Base-by-base conservation (phyloP, 192 early-diverging fungal species). In the Globomyces pollinis-pini region DNA sequence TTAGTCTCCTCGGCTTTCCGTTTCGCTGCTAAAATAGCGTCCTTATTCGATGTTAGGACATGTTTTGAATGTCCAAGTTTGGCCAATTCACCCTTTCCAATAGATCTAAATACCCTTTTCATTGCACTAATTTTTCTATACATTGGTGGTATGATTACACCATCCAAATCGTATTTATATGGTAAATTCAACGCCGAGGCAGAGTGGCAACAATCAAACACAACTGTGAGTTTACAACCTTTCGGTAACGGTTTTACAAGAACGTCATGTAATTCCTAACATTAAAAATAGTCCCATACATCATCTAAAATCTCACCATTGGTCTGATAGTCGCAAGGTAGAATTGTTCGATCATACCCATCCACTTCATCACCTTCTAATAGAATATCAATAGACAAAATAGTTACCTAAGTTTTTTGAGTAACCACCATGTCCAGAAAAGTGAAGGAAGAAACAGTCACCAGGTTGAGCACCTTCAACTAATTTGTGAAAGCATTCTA, bases 391-490 rank as follows among this genome's bases (percentile, higher is more conserved):
- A 43, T 42, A 72, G 35, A 36, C 6, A 9, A 13, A 31, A 51
- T 33, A 2, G 5, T 16, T 33, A 33, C 50, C 50, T 51, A 33
- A 28, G 33, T 30, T n/a, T 33, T 68, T 61, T 34, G 59, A 31
- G 21, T 59, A 60, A 8, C 63, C 72, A 52, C 88, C 81, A 57
- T 87, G 87, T 29, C 91, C 91, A 47, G 61, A 57, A 62, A 73
- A 91, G 66, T 88, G 85, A 66, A 91, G 83, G 60, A 87, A 85
- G 55, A 91, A 71, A 6, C 83, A 81, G 62, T 89, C 88, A 49
- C 83, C 83, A 39, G 89, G 78, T 28, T 70, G 66, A 30, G 85
- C 77, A 24, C 71, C 84, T 38, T 66, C 64, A 57, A 86, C 83
- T 42, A 91, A 78, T 73, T 84, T 86, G 30, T 73, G 70, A 64